These are phyloP conservation scores for Phytophthora multivora DNA, from an alignment of 352 stramenopile genomes.

Conservation along the genomic window DNA sequence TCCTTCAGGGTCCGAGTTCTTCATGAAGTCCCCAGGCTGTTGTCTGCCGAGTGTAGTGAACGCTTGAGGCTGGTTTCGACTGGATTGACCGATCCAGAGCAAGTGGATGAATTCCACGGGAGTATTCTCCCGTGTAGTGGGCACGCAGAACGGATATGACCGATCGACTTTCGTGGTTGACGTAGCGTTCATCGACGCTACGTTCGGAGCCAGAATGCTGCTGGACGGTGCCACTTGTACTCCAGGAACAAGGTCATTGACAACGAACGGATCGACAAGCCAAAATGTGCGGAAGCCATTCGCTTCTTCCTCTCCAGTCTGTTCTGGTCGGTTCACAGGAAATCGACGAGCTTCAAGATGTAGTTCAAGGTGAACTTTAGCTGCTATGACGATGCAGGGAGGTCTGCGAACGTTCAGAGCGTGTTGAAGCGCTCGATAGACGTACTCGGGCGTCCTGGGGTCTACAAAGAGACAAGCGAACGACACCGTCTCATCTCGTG, in stretches of 20 bases:
- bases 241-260: conserved; percentile 57
- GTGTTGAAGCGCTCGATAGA: conserved; percentile 84
- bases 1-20: conserved; percentile 70
- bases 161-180: conserved; percentile 87
- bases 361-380: conserved; percentile 20
- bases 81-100: conserved; percentile 88
- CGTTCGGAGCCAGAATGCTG: conserved; percentile 64
- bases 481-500: conserved; percentile 46
- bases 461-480: conserved; percentile 61
- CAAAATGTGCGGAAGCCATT: conserved; percentile 92
- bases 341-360: conserved; percentile 43
- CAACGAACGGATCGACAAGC: conserved; percentile 61
- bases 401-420: conserved; percentile 85
- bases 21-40: conserved; percentile 93
- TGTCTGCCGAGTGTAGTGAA: conserved; percentile 90
- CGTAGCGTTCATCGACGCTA: conserved; percentile 80
- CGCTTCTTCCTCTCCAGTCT: conserved; percentile 89
- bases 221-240: conserved; percentile 77
- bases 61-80: conserved; percentile 90
- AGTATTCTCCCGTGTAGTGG: conserved; percentile 91
- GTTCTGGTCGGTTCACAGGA: conserved; percentile 84
- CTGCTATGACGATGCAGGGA: conserved; percentile 84
- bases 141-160: conserved; percentile 93
- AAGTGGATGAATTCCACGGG: conserved; percentile 94
- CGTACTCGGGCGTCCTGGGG: conserved; percentile 47